Evolutionary conservation across 257 asterid genomes (phyloP).

Genomic region (Anisodus tanguticus): DNA sequence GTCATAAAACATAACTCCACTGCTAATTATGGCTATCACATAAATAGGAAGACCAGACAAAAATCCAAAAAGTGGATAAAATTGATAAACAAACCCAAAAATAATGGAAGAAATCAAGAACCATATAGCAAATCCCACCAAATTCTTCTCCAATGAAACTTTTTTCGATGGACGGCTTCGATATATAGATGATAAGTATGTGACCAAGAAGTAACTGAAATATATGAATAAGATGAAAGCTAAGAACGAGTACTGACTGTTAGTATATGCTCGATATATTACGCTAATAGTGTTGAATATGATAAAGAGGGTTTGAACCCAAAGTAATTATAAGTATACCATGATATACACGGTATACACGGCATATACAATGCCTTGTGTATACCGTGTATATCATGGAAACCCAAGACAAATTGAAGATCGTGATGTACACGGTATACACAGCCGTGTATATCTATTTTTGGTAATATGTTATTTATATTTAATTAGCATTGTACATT

Average conservation of each 20-base stretch:
- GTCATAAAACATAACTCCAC: constrained; percentile 24
- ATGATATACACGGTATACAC: too few relatives aligned
- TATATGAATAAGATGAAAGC: constrained; percentile 24
- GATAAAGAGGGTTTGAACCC: not conserved
- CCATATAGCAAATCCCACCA: constrained; percentile 19
- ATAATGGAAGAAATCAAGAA: constrained; percentile 14
- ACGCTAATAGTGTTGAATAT: not conserved
- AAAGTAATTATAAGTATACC: not conserved
- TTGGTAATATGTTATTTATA: too few relatives aligned
- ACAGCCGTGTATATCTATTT: too few relatives aligned
- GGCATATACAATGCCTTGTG: too few relatives aligned
- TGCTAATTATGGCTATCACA: not conserved
- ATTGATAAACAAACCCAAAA: constrained; percentile 1
- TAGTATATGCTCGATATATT: not conserved
- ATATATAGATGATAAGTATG: not conserved
- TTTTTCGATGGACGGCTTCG: not conserved
- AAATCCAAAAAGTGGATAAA: constrained; percentile 4
- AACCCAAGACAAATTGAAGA: too few relatives aligned
- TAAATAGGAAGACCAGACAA: not conserved
- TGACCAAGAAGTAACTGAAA: not conserved
- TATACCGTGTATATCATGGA: too few relatives aligned
- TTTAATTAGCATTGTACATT: too few relatives aligned
- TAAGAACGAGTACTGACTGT: not conserved
- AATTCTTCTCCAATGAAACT: not conserved
- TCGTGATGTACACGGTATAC: too few relatives aligned